Conservation (phyloP, 179 eudicot genomes). For the Beta lomatogona region DNA sequence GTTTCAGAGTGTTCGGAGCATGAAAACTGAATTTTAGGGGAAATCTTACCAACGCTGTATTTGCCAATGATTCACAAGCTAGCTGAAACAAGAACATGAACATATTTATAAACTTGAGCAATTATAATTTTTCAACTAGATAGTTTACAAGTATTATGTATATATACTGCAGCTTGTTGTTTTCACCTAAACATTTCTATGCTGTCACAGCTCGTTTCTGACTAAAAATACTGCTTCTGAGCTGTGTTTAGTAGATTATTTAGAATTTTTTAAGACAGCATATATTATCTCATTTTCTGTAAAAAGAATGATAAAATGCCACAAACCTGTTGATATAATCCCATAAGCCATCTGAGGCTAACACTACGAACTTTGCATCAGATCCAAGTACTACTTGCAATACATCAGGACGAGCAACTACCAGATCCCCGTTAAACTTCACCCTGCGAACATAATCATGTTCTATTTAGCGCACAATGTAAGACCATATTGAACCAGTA, state of each 20-base stretch:
- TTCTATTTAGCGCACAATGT: background rate
- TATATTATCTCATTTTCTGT: background rate
- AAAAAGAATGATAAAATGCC: background rate
- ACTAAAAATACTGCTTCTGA: conserved; percentile 75
- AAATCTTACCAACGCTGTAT: conserved; percentile 69
- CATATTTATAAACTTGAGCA: conserved; percentile 3
- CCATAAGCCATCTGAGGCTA: conserved; percentile 99
- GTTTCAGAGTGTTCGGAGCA: background rate
- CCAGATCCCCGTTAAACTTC: conserved; percentile 66
- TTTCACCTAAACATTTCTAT: conserved; percentile 89
- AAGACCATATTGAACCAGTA: no score
- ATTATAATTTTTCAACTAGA: background rate
- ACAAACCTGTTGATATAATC: conserved; percentile 86
- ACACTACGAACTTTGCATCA: conserved; percentile 69
- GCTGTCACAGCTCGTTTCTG: conserved; percentile 77
- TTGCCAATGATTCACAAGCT: conserved; percentile 87
- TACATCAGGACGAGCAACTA: conserved; percentile 79
- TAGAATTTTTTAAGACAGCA: background rate
- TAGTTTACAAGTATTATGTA: background rate
- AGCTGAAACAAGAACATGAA: conserved; percentile 44
- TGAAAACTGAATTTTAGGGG: background rate
- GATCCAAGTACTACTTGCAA: conserved; percentile 64
- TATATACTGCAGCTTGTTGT: background rate
- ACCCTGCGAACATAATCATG: conserved; percentile 44
- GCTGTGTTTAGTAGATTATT: conserved; percentile 48